A percentile compares a stretch with the other conserved stretches of the same genome.
Evolutionary conservation across 1,139 yeast genomes (phyloP).

Genomic region (Debaryomyces nepalensis): DNA sequence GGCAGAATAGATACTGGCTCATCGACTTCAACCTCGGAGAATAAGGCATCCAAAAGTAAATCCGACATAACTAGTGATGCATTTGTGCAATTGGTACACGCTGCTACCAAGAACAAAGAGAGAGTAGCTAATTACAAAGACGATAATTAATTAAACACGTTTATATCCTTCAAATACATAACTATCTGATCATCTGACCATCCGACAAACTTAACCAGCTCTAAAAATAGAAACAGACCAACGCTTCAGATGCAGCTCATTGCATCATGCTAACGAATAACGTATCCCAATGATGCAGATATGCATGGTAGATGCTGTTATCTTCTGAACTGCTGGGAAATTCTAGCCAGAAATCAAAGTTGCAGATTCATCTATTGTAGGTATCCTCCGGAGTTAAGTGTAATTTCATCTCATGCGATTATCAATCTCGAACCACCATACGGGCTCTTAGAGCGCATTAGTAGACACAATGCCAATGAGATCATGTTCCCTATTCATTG

Average conservation of each 20-base stretch:
- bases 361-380: too few species aligned
- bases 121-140: conserved; percentile 50
- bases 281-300: too few species aligned
- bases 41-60: conserved; percentile 21
- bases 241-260: neutral
- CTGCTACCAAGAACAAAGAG: conserved; percentile 72
- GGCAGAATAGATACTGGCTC: conserved; percentile 17
- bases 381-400: too few species aligned
- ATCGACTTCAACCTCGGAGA: conserved; percentile 26
- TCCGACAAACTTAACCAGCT: neutral
- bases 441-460: too few species aligned
- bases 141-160: conserved; percentile 11
- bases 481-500: too few species aligned
- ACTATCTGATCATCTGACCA: neutral
- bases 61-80: conserved; percentile 42
- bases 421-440: too few species aligned
- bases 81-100: conserved; percentile 74
- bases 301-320: too few species aligned
- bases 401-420: too few species aligned
- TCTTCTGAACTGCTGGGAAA: too few species aligned
- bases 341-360: too few species aligned
- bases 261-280: neutral
- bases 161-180: neutral
- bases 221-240: neutral
- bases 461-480: too few species aligned